Base-by-base conservation (phyloP, 805 yeast species). In the Pichia cabralensis region DNA sequence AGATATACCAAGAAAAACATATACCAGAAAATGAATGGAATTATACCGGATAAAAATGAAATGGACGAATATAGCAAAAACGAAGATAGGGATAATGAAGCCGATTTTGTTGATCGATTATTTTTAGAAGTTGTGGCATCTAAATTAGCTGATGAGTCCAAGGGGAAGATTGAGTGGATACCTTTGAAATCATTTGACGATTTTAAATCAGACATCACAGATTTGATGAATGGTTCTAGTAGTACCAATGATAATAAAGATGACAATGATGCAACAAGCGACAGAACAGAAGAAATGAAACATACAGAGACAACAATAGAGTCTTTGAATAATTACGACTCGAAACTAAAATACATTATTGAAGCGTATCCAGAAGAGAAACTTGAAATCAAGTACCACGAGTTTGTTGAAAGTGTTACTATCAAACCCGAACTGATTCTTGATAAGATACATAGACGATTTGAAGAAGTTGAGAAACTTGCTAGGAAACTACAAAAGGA, bases 401-500 rank as follows among this genome's bases (percentile, higher is more conserved):
- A 48, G 17, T 58, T 58, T 31, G 33, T 44, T 12, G 35, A 36
- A 5, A 41, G 44, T 34, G 46, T 44, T 12, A 47, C 40, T 15
- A 45, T 57, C 17, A 55, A 53, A 27, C 44, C 42, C 17, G 44
- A 45, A 14, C 32, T 55, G 14, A 38, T 60, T 10, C 46, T 56
- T 14, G 52, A 49, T 25, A 50, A 54, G 11, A 71, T 86, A 3
- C 67, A 76, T 25, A 76, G 80, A 50, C 64, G 98, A 39, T 88
- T 92, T 48, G 74, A 71, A 36, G 97, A 89, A 50, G 94, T 89
- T 33, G 97, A 92, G 53, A 73, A 79, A 6, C 66, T 88, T 46
- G 97, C 97, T 2, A 77, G 92, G 48, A 81, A 75, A 49, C 66
- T 83, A 40, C 83, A 88, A 38, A 79, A 78, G 49, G 94, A 83